Base-by-base conservation (phyloP, 2,329 filamentous ascomycete species). In the Stachybotrys chartarum region DNA sequence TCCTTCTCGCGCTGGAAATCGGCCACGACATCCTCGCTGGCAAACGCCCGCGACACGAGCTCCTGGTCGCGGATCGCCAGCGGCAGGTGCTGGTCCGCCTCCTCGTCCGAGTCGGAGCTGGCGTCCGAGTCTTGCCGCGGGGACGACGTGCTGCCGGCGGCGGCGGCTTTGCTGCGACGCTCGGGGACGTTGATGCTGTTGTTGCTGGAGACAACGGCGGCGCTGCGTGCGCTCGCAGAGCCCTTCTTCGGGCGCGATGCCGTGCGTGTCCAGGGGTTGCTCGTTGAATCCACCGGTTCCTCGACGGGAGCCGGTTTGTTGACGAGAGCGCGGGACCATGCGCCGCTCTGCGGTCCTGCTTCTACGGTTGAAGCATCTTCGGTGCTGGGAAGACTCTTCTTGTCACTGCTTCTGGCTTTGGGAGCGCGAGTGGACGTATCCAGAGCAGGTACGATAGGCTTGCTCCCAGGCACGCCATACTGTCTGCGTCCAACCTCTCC, bases 1-100 rank as follows among this genome's bases (percentile, higher is more conserved):
- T 78, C 80, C 74, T 97, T 97, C 67, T 97, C 92, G 44, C 79
- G 79, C 56, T 83, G 82, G 67, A 97, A 99, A 45, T 91, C 86
- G 50, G 82, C 83, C 8, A 88, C 84, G 1, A 95, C 90, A 68
- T 96, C 89, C 50, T 91, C 91, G 47, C 90, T 91, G 2, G 92
- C 93, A 70, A 99, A 97, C 5, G 91, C 92, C 61, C 85, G 82
- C 59, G 88, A 86, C 55, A 96, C 86, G 56, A 96, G 83, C 45
- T 86, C 83, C 60, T 81, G 77, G 63, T 86, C 82, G 52, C 77
- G 77, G 62, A 85, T 78, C 24, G 80, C 78, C 54, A 86, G 74
- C 2, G 82, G 82, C 2, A 84, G 72, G 59, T 81, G 77, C 51
- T 75, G 67, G 18, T 77, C 74, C 64, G 58, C 76, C 31, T 82